Base-by-base conservation (phyloP, 768 basidiomycete genomes). In the Pluteus cervinus region DNA sequence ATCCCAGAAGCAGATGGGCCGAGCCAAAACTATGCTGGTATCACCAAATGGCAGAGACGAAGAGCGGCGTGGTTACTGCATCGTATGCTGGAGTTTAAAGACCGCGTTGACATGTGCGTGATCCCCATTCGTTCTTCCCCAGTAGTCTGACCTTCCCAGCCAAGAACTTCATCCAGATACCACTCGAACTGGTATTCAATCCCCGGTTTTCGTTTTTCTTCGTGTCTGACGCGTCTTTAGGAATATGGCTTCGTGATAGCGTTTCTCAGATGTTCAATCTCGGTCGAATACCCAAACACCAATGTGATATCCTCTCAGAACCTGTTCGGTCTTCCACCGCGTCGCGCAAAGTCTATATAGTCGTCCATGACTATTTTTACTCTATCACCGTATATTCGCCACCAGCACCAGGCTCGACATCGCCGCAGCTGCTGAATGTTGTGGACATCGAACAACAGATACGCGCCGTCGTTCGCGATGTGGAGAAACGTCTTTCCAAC, bases 41-140 rank as follows among this genome's bases (percentile, higher is more conserved):
- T 84, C 34, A 85, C 81, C 0, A 70, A 76, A 12, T 91, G 89
- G 88, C 93, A 98, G 57, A 62, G 93, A 33, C 71, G 85, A 51
- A 68, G 89, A 29, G 84, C 90, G 0, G 81, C 90, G 10, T 93
- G 87, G 81, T 62, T 96, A 9, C 63, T 81, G 11, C 68, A 79
- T 52, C 72, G 89, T 33, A 65, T 79, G 29, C 54, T 92, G 15
- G 75, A 81, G 26, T 91, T 86, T 63, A 88, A 81, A 51, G 70
- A 71, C 20, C 69, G 69, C 40, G 51, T 88, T 32, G 66, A 73
- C 21, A 67, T n/a, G n/a, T n/a, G n/a, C 65, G 90, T 89, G 47
- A 46, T 78, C 62, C 33, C 12, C 25, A 17, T 41, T 15, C 6
- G 12, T 33, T 30, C 29, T 36, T 23, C 31, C 20, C 32, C 31